Evolutionary conservation across 306 rosid genomes (phyloP), one percentile per base, ranked within the genome.

Genomic region (Spatholobus suberectus): DNA sequence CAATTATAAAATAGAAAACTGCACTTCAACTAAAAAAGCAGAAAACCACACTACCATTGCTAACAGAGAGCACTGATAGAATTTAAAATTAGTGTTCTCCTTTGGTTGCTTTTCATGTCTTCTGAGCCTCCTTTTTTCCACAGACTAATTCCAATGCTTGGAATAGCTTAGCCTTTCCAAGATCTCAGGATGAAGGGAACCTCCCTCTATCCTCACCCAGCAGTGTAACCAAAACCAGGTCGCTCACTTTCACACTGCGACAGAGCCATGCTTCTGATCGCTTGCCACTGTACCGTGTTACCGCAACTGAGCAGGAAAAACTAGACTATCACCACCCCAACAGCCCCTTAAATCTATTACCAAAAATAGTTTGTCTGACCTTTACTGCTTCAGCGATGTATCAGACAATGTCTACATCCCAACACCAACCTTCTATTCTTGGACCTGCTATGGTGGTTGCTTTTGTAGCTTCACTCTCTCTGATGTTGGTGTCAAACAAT

Each of bases 401-500:
- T 15, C 79, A 4, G 5, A 32, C 77, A 80, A 38, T 75, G 54
- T 24, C n/a, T n/a, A 21, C 21, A 12, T 18, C 21, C 46, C 61
- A 29, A n/a, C 3, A 46, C 12, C 73, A 63, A 3, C 43, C 43
- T 24, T 3, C 3, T 2, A 2, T 21, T 17, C 11, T 77, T 54
- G 81, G 72, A 24, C 73, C 67, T 6, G 68, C 51, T 13, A 71
- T 81, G 76, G 76, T 55, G 13, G 13, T 65, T 63, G 85, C 77
- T 24, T 71, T 81, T 77, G 76, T 63, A 61, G 71, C 66, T 40
- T 76, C 80, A 18, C 57, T 76, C 18, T 85, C 71, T 51, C 77
- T 14, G 0, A 20, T 70, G 63, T 76, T 70, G 61, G 24, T 54
- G 2, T 18, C 57, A 17, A 49, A 49, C 2, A 49, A n/a, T 49